Evolutionary conservation across 2,329 filamentous ascomycete species (phyloP), one percentile per base, ranked within the genome.

Genomic region (Colletotrichum viniferum): DNA sequence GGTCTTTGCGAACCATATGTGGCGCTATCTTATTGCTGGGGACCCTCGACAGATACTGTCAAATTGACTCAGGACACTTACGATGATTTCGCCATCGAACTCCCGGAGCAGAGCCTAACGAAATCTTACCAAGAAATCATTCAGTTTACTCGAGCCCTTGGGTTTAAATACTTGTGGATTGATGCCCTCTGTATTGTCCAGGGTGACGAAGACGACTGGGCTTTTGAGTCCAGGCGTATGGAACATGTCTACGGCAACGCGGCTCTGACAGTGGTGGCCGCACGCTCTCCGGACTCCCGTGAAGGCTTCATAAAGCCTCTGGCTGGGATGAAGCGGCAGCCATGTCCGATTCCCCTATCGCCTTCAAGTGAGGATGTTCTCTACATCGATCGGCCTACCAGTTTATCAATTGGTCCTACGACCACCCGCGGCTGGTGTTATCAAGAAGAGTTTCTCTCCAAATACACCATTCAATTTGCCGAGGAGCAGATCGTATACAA

Each of bases 111-210:
- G 12, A 26, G 13, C 7, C 32, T 63, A 14, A 36, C 60, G 5
- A 63, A 36, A 36, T 26, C 60, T 21, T 32, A 63, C 60, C 60
- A 36, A 32, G 60, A 63, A 9, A 32, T 21, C 3, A 36, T 63
- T 32, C 16, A n/a, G 9, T 63, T 63, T 38, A 10, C 30, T 9
- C 32, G 60, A 6, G 60, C 30, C n/a, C 36, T 66, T 21, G 63
- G 63, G 3, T 14, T 66, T 5, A 16, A 26, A 24, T 52, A 66
- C 28, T 28, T 66, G 4, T 66, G 63, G 63, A 13, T 66, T 7
- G 63, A 66, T 24, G 38, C 63, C 7, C 30, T 66, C 26, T 76
- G 74, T 67, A 76, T 76, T n/a, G 68, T 74, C 30, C 74, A 76
- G n/a, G 74, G 62, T 32, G 66, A 74, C 36, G 26, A 34, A 12